Evolutionary conservation across 371 early-diverging fungal genomes (phyloP), one percentile per base, ranked within the genome.

Genomic region (Pancytospora philotis): DNA sequence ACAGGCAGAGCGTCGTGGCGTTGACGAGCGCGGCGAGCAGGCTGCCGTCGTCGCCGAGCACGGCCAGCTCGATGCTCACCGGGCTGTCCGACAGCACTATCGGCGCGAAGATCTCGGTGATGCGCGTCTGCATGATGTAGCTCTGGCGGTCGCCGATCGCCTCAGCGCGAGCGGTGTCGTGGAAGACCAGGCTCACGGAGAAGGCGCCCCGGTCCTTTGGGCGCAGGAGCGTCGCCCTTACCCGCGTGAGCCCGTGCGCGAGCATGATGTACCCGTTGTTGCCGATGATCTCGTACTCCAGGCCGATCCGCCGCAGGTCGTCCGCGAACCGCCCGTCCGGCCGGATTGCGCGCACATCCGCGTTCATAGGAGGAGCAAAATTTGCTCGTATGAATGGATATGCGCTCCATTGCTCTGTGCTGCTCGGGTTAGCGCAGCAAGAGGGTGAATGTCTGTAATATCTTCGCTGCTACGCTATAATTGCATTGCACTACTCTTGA

Each of bases 21-120:
- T 77, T 77, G 22, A 77, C 41, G 31, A 73, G 55, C 27, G 61
- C 25, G 30, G 41, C 28, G 2, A 77, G 13, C 1, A 77, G 22
- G 32, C 64, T 51, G 8, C 77, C 74, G 45, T 73, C 70, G 32
- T 73, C 71, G 37, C 71, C 51, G 45, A 52, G 8, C 2, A 77
- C 58, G n/a, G 39, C 45, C 3, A 77, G 22, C 22, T 60, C 22
- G 25, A 72, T 64, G n/a, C 58, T 74, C 27, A 66, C 16, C 1
- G n/a, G 22, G n/a, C 22, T 28, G 19, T 71, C 71, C 27, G 45
- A 3, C 1, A 51, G n/a, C 2, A 73, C 19, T 1, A 73, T 41
- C 1, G 48, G 13, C 37, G 41, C 49, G 34, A 77, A 77, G 6
- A 77, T 64, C 1, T 36, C 45, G 3, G 36, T 3, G 8, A 77